Base-by-base conservation (phyloP, 768 basidiomycete genomes). In the Leccinum arenicola region DNA sequence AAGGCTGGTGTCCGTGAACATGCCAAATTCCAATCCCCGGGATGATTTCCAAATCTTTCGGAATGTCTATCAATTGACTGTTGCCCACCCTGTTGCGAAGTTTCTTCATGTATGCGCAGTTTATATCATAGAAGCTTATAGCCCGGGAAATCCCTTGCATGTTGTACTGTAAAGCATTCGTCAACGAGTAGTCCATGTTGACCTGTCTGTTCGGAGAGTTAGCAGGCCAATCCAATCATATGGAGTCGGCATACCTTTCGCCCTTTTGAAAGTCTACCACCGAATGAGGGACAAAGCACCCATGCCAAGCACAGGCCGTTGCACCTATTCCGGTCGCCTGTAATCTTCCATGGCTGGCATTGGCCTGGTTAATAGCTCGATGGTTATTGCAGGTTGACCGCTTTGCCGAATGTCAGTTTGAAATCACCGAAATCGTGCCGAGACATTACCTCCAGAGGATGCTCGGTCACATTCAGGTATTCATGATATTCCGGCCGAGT, bases 1-100 rank as follows among this genome's bases (percentile, higher is more conserved):
- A 43, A 0, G 61, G 51, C 21, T 58, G 54, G 52, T 73, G 69
- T 0, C 50, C 71, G 52, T 73, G 70, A 0, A 72, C 60, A 50
- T 73, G 68, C 57, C 68, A 72, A 0, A 68, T 56, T 0, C 70
- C 64, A 8, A 74, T 72, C 1, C 62, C 68, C 0, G 36, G 52
- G 0, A 63, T 53, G 3, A 73, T 59, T 1, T 55, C 36, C 0
- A 64, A 0, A 4, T 47, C 33, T 0, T 17, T 1, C 0, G 60
- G 60, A 10, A 52, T 5, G 1, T n/a, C 1, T 0, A 60, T 21
- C 1, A 29, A 29, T 0, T 8, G 0, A 64, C 29, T 54, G 0
- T 15, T 14, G 6, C 21, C 2, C 0, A 53, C 2, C 10, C 10
- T 15, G 1, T 3, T 1, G 2, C 5, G 9, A 1, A 61, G 45